A percentile compares a stretch with the other conserved stretches of the same genome.
Conservation (phyloP, 2,329 filamentous ascomycete species). For the Penicillium nordicum region DNA sequence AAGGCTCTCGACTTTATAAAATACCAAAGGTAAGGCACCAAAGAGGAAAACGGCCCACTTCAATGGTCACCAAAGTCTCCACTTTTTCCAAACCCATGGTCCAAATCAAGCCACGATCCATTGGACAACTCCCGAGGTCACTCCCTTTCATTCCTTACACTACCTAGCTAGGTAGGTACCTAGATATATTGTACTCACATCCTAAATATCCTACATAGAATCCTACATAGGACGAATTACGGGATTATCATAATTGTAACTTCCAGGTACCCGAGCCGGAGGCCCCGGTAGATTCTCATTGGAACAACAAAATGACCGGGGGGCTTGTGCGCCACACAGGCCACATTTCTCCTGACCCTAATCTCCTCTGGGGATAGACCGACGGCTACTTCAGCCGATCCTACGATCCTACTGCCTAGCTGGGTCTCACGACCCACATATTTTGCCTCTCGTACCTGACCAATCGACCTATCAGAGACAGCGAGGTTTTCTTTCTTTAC, state of each 20-base stretch:
- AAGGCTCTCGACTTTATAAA: constrained; percentile 6
- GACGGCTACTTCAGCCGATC: constrained; percentile 4
- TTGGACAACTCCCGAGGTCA: background rate
- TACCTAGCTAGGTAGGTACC: too few relatives aligned
- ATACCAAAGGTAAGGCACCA: background rate
- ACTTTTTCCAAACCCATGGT: background rate
- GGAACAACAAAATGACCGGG: background rate
- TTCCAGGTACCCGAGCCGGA: constrained; percentile 4
- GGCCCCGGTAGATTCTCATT: background rate
- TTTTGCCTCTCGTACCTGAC: background rate
- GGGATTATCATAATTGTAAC: background rate
- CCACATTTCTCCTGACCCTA: background rate
- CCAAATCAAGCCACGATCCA: constrained; percentile 1
- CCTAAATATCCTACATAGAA: background rate
- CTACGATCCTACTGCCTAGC: background rate
- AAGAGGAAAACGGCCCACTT: background rate
- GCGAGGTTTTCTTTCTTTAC: background rate
- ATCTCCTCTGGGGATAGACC: background rate
- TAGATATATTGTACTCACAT: background rate
- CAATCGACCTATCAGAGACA: background rate
- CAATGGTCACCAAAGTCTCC: background rate
- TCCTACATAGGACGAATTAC: background rate
- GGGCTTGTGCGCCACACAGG: background rate
- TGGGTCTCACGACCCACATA: background rate
- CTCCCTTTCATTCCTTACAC: background rate